Base-by-base conservation (phyloP, 768 basidiomycete species). In the Leucogyrophana mollusca region DNA sequence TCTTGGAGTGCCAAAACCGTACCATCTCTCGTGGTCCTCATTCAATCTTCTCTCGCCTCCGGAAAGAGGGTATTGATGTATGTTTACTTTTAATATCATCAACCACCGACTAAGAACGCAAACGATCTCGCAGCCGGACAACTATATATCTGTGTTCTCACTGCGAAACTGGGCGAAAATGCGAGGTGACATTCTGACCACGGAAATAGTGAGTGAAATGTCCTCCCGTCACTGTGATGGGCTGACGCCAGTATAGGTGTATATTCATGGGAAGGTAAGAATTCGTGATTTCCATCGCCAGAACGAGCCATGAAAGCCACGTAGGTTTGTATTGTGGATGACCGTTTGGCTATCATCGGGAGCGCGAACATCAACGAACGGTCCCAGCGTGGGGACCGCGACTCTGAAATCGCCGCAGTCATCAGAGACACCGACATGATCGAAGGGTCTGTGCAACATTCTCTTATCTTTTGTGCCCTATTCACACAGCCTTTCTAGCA, bases 351-450 rank as follows among this genome's bases (percentile, higher is more conserved):
- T 24, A 93, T 96, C 59, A 96, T 96, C 53, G 93, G 93, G 13
- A 94, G 92, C 45, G 95, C 95, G 14, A 98, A 96, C 64, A 93
- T 99, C 72, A 98, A 99, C 60, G 96, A 99, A 62, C 83, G 96
- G 30, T 95, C 92, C 11, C 90, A 91, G 60, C 78, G 92, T 22
- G 96, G 96, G 18, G 95, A 99, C 63, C 85, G 96, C 22, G 96
- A 99, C 65, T 98, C 95, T 2, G 96, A 99, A 62, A 65, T 98
- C 25, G 92, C 93, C 3, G 84, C 90, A 30, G 83, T 99, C 36
- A 90, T 98, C 42, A 77, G 93, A 51, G 96, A 99, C 58, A 98
- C 95, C 3, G 95, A 99, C 58, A 87, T 99, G 89, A 87, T 98
- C 42, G 85, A 95, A 49, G 79, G 91, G 90, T 88, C 52, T 41